Percentiles rank a stretch among this genome's conserved stretches.
Evolutionary conservation across 805 yeast species (phyloP).

Genomic region (Lachancea nothofagi): DNA sequence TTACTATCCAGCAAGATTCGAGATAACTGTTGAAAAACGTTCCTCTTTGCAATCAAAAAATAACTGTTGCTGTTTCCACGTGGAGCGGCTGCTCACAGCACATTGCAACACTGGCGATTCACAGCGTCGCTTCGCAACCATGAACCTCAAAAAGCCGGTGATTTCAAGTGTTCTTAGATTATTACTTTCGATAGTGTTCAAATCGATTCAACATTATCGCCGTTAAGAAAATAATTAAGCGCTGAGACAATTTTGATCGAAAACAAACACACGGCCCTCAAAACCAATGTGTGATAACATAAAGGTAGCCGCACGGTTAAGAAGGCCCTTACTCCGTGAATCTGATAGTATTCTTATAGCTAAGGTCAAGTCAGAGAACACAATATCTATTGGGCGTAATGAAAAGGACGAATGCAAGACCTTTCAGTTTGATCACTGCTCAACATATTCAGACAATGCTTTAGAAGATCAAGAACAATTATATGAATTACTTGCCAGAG

Average conservation of each 20-base stretch:
- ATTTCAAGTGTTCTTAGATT: background rate
- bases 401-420: constrained; percentile 6
- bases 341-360: constrained; percentile 1
- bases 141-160: too few species aligned
- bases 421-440: constrained; percentile 12
- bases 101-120: too few species aligned
- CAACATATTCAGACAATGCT: constrained; percentile 6
- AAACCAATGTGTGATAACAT: constrained; percentile 11
- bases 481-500: constrained; percentile 10
- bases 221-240: constrained; percentile 1
- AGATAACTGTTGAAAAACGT: too few species aligned
- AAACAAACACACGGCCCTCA: background rate
- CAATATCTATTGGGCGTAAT: constrained; percentile 2
- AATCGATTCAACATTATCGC: background rate
- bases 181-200: background rate
- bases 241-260: background rate
- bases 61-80: too few species aligned
- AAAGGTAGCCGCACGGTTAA: constrained; percentile 12
- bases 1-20: too few species aligned
- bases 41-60: too few species aligned
- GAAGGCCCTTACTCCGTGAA: constrained; percentile 7
- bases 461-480: constrained; percentile 9
- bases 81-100: too few species aligned
- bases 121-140: too few species aligned
- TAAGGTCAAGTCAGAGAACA: constrained; percentile 3